These are phyloP conservation scores for Parietichytrium sp. DNA, from an alignment of 108 stramenopile genomes.

Conservation along the genomic window DNA sequence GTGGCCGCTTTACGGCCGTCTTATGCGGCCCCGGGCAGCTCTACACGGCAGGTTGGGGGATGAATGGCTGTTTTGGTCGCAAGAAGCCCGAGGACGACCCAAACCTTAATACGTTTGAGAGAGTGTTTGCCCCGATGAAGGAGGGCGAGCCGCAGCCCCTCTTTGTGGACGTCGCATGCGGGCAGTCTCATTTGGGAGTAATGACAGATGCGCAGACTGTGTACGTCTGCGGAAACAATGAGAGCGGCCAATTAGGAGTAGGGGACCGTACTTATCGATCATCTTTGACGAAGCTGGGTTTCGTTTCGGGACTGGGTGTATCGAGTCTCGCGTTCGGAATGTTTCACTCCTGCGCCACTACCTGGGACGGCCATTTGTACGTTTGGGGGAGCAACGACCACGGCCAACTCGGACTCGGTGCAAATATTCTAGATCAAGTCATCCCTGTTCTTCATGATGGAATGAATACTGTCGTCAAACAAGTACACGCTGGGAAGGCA, in stretches of 20 bases:
- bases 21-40: not conserved
- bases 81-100: not conserved
- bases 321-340: not conserved
- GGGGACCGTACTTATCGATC: not conserved
- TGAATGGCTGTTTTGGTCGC: not conserved
- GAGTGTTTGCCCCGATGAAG: not conserved
- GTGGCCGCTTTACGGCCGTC: not conserved
- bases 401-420: conserved; percentile 20
- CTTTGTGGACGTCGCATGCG: conserved; percentile 19
- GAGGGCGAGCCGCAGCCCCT: not conserved
- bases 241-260: conserved; percentile 16
- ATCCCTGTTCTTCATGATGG: not conserved
- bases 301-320: not conserved
- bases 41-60: conserved; percentile 16
- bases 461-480: not conserved
- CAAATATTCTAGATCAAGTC: not conserved
- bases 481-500: not conserved
- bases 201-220: not conserved
- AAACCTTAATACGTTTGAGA: not conserved
- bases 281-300: not conserved
- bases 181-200: not conserved
- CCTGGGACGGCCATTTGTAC: conserved; percentile 12
- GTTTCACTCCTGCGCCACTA: conserved; percentile 31
- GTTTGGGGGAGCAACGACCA: conserved; percentile 34
- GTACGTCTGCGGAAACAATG: not conserved